Conservation (phyloP, 1,284 basidiomycete genomes). For the Melanopsichium pennsylvanicum region DNA sequence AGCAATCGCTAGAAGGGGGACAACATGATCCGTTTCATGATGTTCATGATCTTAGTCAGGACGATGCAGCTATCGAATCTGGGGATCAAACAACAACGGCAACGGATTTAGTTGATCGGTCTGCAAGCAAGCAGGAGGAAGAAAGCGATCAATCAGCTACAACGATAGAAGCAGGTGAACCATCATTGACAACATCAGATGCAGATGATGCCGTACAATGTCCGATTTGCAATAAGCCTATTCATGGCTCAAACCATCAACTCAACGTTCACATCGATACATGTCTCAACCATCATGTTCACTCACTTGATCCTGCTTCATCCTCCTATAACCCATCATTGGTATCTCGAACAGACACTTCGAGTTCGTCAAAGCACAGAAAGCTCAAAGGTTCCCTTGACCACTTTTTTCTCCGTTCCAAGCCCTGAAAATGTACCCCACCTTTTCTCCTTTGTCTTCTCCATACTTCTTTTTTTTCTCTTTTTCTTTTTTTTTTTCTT, state of each 20-base stretch:
- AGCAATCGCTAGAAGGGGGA: slow-evolving; percentile 34
- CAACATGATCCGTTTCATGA: slow-evolving; percentile 18
- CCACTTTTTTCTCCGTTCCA: slow-evolving; percentile 26
- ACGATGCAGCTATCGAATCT: too few relatives aligned
- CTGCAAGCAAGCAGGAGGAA: too few relatives aligned
- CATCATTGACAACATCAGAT: not conserved
- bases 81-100: too few relatives aligned
- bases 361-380: not conserved
- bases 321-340: too few relatives aligned
- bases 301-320: too few relatives aligned
- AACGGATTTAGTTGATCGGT: too few relatives aligned
- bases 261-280: slow-evolving; percentile 50
- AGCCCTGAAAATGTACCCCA: not conserved
- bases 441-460: not conserved
- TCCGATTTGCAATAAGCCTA: slow-evolving; percentile 27
- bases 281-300: slow-evolving; percentile 37
- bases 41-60: slow-evolving; percentile 32
- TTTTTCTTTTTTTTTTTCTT: too few relatives aligned
- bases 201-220: slow-evolving; percentile 28
- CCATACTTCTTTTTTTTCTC: not conserved
- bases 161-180: not conserved
- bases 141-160: too few relatives aligned
- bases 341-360: too few relatives aligned
- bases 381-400: slow-evolving; percentile 18
- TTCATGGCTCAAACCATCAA: slow-evolving; percentile 28